Evolutionary conservation across 768 basidiomycete genomes (phyloP).

Genomic region (Clathrus columnatus): DNA sequence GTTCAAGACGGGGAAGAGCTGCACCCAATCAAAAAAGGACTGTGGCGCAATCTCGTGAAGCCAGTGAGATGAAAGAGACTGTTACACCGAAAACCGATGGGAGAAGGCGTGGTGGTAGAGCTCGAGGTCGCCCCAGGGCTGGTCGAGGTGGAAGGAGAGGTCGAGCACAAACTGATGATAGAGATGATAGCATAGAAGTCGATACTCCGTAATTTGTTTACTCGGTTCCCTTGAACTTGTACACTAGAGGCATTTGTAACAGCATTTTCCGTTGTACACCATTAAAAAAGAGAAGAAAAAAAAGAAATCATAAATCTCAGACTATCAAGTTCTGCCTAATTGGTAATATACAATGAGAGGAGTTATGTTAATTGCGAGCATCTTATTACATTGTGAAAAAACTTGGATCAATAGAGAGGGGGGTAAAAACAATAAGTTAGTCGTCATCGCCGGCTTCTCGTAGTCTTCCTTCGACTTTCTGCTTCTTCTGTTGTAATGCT

Average conservation of each 20-base stretch:
- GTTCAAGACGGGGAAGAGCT: background rate
- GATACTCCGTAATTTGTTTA: no score
- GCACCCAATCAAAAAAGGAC: background rate
- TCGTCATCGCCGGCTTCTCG: constrained; percentile 20
- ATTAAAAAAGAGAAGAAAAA: no score
- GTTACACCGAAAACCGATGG: background rate
- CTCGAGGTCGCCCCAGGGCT: constrained; percentile 18
- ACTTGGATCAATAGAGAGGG: background rate
- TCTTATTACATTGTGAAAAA: background rate
- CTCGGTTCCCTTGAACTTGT: no score
- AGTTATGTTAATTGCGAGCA: no score
- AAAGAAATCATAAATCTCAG: background rate
- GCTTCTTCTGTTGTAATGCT: constrained; percentile 60
- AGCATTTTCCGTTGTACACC: no score
- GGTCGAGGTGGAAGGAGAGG: constrained; percentile 22
- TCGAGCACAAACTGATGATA: constrained; percentile 18
- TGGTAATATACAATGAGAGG: background rate
- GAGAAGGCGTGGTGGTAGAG: background rate
- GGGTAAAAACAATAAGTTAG: no score
- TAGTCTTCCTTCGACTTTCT: constrained; percentile 57
- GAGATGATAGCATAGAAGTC: constrained; percentile 19
- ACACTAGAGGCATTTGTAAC: no score
- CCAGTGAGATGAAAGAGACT: background rate
- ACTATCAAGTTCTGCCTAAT: background rate
- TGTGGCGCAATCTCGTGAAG: background rate